Conservation (phyloP, 768 basidiomycete species). For the Tephrocybe sp. region DNA sequence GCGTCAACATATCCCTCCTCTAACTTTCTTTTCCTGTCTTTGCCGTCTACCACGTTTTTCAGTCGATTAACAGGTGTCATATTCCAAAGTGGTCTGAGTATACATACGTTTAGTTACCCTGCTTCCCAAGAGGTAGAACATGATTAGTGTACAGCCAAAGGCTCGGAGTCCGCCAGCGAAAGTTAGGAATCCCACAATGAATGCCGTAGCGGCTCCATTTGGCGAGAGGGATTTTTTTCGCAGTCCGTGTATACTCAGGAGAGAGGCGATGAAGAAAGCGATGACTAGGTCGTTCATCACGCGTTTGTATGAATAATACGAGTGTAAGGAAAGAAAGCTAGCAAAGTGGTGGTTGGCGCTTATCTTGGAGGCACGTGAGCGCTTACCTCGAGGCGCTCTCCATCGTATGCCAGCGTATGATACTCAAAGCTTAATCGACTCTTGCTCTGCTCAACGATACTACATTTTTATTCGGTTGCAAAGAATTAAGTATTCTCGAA, state of each 20-base stretch:
- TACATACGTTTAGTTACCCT: conserved; percentile 77
- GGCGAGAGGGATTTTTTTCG: conserved; percentile 73
- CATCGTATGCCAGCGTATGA: too few relatives aligned
- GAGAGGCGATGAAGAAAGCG: conserved; percentile 39
- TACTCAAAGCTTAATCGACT: too few relatives aligned
- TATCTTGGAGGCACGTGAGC: too few relatives aligned
- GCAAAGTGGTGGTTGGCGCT: too few relatives aligned
- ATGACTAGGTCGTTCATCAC: conserved; percentile 15
- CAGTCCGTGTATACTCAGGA: conserved; percentile 67
- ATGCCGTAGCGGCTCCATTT: conserved; percentile 75
- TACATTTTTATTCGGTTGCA: too few relatives aligned
- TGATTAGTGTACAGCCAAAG: conserved; percentile 65
- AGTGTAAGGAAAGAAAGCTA: too few relatives aligned
- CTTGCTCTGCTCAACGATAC: too few relatives aligned
- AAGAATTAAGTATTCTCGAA: too few relatives aligned
- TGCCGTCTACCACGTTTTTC: conserved; percentile 50
- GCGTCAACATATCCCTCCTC: conserved; percentile 75
- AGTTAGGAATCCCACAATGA: conserved; percentile 69
- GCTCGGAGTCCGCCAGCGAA: conserved; percentile 65
- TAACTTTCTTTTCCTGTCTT: conserved; percentile 65
- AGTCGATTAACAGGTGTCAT: too few relatives aligned
- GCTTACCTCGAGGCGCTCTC: too few relatives aligned
- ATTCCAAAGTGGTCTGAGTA: not conserved
- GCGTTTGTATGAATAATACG: not conserved
- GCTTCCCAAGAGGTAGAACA: conserved; percentile 79